phyloP scores from a whole-genome alignment of 2,329 filamentous ascomycete species.

The Aspergillus udagawae region DNA sequence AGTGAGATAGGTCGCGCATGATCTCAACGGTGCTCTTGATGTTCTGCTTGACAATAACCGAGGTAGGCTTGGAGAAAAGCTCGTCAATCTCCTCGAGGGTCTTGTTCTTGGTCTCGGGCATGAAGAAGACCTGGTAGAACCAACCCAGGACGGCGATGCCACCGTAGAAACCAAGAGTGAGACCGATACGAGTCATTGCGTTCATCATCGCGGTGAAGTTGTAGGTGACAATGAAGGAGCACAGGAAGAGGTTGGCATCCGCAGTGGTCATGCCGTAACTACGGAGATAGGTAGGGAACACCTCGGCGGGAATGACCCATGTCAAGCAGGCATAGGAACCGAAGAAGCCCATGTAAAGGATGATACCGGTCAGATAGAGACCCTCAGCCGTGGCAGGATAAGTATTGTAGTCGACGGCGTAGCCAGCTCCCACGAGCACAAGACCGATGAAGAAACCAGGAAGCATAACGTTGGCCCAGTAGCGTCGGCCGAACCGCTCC shows the following conservation, averaged over 20 bases:
- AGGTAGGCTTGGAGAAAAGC: conserved; percentile 61
- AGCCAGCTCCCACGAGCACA: conserved; percentile 61
- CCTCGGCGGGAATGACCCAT: conserved; percentile 65
- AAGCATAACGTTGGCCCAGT: conserved; percentile 70
- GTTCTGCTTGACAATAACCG: conserved; percentile 60
- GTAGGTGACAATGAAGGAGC: conserved; percentile 70
- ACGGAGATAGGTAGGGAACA: conserved; percentile 69
- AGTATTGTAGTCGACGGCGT: conserved; percentile 50
- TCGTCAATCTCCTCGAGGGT: conserved; percentile 69
- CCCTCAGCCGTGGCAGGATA: conserved; percentile 52
- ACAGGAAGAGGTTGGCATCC: conserved; percentile 64
- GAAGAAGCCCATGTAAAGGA: conserved; percentile 65
- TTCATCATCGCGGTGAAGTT: conserved; percentile 69
- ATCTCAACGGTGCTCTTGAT: conserved; percentile 42
- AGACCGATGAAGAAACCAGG: conserved; percentile 69
- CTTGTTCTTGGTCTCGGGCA: conserved; percentile 70
- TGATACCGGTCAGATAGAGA: conserved; percentile 58
- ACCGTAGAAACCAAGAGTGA: conserved; percentile 68
- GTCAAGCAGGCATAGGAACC: conserved; percentile 62
- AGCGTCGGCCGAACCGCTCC: conserved; percentile 68
- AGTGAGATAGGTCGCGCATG: conserved; percentile 41
- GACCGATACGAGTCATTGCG: conserved; percentile 62
- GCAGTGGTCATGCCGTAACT: conserved; percentile 71
- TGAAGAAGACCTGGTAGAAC: conserved; percentile 70
- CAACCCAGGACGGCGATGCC: conserved; percentile 68